Conservation (phyloP, 1,284 basidiomycete species). For the Malassezia slooffiae region DNA sequence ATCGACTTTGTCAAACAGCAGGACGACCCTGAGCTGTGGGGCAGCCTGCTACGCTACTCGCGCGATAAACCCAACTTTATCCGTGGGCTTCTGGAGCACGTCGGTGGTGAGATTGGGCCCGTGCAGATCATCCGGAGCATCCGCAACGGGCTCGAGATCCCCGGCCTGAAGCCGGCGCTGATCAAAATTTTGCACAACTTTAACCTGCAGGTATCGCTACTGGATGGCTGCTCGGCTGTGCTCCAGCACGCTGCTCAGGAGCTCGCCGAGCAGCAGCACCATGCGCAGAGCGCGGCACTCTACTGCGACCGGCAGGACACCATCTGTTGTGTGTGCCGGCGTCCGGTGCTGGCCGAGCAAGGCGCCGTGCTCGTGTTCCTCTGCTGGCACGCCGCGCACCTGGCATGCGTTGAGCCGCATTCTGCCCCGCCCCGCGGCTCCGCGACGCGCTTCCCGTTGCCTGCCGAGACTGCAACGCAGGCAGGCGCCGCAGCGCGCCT, state of each 20-base stretch:
- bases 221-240: conserved; percentile 35
- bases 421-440: neutral
- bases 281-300: conserved; percentile 20
- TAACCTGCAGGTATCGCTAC: conserved; percentile 56
- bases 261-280: conserved; percentile 21
- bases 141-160: conserved; percentile 88
- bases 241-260: conserved; percentile 27
- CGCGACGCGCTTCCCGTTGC: neutral
- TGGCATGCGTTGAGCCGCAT: conserved; percentile 15
- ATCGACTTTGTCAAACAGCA: conserved; percentile 98
- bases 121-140: conserved; percentile 86
- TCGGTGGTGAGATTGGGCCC: conserved; percentile 90
- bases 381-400: conserved; percentile 35
- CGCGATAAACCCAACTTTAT: conserved; percentile 90
- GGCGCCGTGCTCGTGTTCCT: conserved; percentile 24
- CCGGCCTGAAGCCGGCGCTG: conserved; percentile 79
- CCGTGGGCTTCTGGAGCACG: conserved; percentile 76
- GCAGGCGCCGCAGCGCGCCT: neutral
- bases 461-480: neutral
- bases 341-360: conserved; percentile 19
- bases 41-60: conserved; percentile 83
- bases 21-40: conserved; percentile 94
- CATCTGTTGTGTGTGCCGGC: conserved; percentile 22
- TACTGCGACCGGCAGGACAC: conserved; percentile 22
- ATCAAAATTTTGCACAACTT: conserved; percentile 96